Base-by-base conservation (phyloP, 495 filamentous ascomycete species). In the Chaetomidium leptoderma region DNA sequence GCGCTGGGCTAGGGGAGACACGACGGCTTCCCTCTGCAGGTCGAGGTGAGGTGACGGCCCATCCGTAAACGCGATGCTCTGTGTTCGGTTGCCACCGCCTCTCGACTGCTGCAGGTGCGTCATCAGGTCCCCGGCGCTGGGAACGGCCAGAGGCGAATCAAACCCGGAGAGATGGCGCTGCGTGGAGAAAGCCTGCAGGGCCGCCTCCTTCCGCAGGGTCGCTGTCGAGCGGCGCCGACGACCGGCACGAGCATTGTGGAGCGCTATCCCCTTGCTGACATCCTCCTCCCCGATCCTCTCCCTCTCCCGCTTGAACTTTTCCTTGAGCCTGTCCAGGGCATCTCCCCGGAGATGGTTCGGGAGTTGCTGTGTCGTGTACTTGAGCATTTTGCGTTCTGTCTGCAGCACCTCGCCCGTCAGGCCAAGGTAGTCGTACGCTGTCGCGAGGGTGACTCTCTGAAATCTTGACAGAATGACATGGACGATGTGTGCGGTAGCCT, bases 401-500 rank as follows among this genome's bases (percentile, higher is more conserved):
- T 88, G 85, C 21, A 97, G 74, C 0, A 98, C 92, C 59, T 98
- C 95, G 39, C 84, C 87, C 1, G 87, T 95, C 35, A 98, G 71
- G 1, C 93, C 93, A 16, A 98, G 84, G 65, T 98, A 98, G 8
- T 90, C 86, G 72, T 96, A 90, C 0, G 89, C 95, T 2, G 95
- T 97, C 0, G 90, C 85, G 40, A 98, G 88, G 1, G 95, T 97
- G 19, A 98, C 93, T 55, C 93, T 79, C 66, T 98, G 93, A 32
- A 98, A 86, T 56, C 93, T 80, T 2, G 93, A 97, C 29, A 98
- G 71, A 51, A 98, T 97, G 27, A 98, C 93, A 57, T 97, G 92
- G 2, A 98, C 90, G 59, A 98, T 97, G 68, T 98, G 93, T 6
- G 95, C 89, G 11, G 93, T 96, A 4, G 93, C 93, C 73, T 91